These are phyloP conservation scores for Takakia lepidozioides DNA, from an alignment of 225 moss, liverwort and hornwort genomes.

Conservation along the genomic window DNA sequence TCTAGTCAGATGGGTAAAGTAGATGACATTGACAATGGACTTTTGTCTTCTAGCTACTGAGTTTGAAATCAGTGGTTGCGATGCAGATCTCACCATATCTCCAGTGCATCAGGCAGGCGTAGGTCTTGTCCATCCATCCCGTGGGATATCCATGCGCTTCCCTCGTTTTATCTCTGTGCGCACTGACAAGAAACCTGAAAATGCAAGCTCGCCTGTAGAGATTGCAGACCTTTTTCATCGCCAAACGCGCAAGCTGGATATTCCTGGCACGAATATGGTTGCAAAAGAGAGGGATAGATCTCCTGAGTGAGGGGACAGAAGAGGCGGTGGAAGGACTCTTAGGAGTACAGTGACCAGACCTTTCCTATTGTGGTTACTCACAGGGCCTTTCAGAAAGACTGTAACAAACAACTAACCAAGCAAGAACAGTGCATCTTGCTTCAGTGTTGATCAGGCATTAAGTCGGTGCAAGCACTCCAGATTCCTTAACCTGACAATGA, in stretches of 20 bases:
- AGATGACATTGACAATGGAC: neutral
- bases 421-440: too few species aligned
- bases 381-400: too few species aligned
- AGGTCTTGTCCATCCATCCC: conserved; percentile 71
- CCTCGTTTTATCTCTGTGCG: conserved; percentile 73
- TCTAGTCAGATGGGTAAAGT: too few species aligned
- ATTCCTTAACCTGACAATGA: too few species aligned
- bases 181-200: conserved; percentile 75
- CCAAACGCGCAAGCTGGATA: conserved; percentile 71
- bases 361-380: too few species aligned
- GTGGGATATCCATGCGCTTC: conserved; percentile 89
- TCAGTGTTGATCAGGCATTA: too few species aligned
- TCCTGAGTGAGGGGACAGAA: too few species aligned
- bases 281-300: conserved; percentile 24
- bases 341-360: too few species aligned
- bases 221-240: conserved; percentile 70
- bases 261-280: conserved; percentile 34
- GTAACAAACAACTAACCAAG: too few species aligned
- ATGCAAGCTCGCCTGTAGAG: conserved; percentile 60
- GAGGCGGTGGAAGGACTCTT: too few species aligned
- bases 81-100: conserved; percentile 83
- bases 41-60: too few species aligned
- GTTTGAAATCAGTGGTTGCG: neutral
- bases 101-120: conserved; percentile 88
- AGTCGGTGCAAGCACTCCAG: too few species aligned